Evolutionary conservation across 2,329 filamentous ascomycete genomes (phyloP), one percentile per base, ranked within the genome.

Genomic region (Tothia fuscella): DNA sequence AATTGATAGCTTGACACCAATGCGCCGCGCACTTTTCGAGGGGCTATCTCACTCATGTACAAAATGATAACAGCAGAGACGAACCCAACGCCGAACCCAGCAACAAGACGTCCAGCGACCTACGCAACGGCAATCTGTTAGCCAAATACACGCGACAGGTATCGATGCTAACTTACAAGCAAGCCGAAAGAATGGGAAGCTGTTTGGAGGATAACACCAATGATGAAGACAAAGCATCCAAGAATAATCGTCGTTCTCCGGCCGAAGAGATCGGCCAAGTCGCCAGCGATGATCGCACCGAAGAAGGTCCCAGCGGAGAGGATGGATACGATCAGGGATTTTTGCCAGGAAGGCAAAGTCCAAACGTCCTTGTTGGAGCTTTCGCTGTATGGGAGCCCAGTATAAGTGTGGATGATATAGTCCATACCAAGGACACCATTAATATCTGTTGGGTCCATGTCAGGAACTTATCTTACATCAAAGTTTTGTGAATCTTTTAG

Each of bases 1-100:
- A 87, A 87, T 58, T 88, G 82, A 66, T 88, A 88, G 4, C 80
- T 81, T 1, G 80, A 76, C n/a, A 89, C 83, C 38, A 88, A 72
- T 42, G 82, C 78, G 55, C 82, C 82, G 54, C 83, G 76, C 10
- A 41, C 39, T 31, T 41, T 41, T 4, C 29, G 29, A 14, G 39
- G 39, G 1, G 29, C 28, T 12, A 41, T 35, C 16, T 41, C 39
- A 49, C 91, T 79, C 45, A 47, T 47, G 45, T 63, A 68, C 41
- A 70, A 52, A 46, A 70, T 68, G 52, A 68, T 66, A 52, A 66
- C 62, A 44, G 81, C 79, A 17, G 80, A 83, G 42, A 86, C 72
- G 47, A 84, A 67, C 53, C 82, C 81, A 28, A 86, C 80, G 48
- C 82, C 80, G 35, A 82, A 66, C 36, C 82, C 82, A 42, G 81